A percentile compares a stretch with the other conserved stretches of the same genome.
phyloP scores from a whole-genome alignment of 495 filamentous ascomycete species.

The Aspergillus cristatus region DNA sequence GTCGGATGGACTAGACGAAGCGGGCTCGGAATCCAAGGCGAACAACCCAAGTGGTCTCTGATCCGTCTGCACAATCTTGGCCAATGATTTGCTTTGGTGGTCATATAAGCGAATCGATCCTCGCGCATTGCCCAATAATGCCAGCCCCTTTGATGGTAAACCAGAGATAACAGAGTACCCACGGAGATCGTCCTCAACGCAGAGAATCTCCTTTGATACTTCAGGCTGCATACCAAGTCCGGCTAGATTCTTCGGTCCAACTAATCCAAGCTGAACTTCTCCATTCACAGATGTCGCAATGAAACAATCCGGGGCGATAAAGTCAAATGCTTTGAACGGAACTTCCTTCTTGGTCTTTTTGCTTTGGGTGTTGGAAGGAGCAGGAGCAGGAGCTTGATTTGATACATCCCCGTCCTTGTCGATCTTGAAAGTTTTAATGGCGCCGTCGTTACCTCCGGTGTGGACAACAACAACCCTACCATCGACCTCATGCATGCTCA shows the following conservation, averaged over 20 bases:
- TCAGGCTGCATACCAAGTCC: constrained; percentile 4
- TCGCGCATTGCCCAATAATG: constrained; percentile 24
- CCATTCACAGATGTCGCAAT: constrained; percentile 53
- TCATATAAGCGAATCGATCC: constrained; percentile 28
- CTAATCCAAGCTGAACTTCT: constrained; percentile 43
- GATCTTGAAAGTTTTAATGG: constrained; percentile 30
- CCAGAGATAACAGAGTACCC: constrained; percentile 21
- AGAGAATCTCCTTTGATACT: constrained; percentile 24
- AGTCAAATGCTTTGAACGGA: constrained; percentile 48
- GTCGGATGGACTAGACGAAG: constrained; percentile 1
- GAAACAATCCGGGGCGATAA: constrained; percentile 48
- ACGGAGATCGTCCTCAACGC: constrained; percentile 21
- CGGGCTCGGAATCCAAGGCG: constrained; percentile 13
- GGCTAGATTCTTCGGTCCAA: constrained; percentile 4
- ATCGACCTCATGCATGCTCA: constrained; percentile 32
- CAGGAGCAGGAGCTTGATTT: constrained; percentile 7
- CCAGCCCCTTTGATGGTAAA: constrained; percentile 21
- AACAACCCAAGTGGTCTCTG: constrained; percentile 19
- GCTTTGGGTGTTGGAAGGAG: constrained; percentile 2
- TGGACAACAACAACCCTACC: constrained; percentile 45
- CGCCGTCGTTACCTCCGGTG: constrained; percentile 85
- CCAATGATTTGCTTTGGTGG: constrained; percentile 21
- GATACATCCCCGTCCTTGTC: constrained; percentile 6
- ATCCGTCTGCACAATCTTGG: constrained; percentile 12
- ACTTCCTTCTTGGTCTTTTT: constrained; percentile 6